Evolutionary conservation across 148 eudicot species (phyloP).

Genomic region (Rhododendron ferrugineum): DNA sequence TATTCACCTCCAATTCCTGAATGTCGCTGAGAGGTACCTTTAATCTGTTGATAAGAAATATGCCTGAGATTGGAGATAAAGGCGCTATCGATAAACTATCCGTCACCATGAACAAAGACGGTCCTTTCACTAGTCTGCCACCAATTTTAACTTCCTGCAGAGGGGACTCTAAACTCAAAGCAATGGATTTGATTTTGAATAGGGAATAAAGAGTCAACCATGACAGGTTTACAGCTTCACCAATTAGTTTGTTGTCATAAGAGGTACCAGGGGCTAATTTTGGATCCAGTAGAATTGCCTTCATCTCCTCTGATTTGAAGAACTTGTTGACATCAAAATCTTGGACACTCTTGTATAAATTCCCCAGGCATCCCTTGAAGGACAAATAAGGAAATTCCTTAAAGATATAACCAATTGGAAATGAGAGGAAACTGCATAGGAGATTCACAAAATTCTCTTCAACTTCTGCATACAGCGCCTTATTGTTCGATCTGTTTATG

Average conservation of each 20-base stretch:
- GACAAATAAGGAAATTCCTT: neutral
- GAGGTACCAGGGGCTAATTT: slow-evolving; percentile 16
- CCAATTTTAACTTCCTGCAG: neutral
- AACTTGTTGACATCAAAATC: neutral
- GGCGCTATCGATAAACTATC: slow-evolving; percentile 4
- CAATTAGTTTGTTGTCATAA: neutral
- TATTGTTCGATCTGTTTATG: neutral
- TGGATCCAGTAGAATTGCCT: slow-evolving; percentile 12
- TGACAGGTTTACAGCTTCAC: neutral
- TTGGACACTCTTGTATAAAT: slow-evolving; percentile 2
- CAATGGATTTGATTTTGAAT: fast-evolving
- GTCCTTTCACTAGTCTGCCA: neutral
- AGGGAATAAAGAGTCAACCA: fast-evolving
- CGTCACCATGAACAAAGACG: slow-evolving; percentile 10
- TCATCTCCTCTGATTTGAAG: slow-evolving; percentile 7
- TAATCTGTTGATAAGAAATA: neutral
- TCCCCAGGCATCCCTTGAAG: slow-evolving; percentile 13
- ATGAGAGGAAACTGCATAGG: slow-evolving; percentile 8
- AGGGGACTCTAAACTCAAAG: neutral
- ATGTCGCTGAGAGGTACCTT: neutral
- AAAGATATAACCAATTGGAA: slow-evolving; percentile 14
- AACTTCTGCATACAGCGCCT: slow-evolving; percentile 11
- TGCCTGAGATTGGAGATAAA: slow-evolving; percentile 4
- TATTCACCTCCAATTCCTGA: neutral
- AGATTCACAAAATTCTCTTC: slow-evolving; percentile 12